These are phyloP conservation scores for Dryas octopetala DNA, from an alignment of 306 rosid species.

Conservation along the genomic window DNA sequence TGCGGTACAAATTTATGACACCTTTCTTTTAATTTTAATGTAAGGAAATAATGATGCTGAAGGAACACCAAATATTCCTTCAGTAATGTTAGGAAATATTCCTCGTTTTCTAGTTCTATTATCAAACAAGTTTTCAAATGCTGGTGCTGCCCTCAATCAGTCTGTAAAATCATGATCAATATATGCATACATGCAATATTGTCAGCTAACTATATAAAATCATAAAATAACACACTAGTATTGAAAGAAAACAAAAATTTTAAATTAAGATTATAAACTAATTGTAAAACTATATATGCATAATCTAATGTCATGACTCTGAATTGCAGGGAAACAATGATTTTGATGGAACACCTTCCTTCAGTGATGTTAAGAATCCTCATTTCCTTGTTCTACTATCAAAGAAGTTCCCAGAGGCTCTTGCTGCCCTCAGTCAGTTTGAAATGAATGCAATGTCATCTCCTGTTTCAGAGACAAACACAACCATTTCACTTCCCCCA, in stretches of 20 bases:
- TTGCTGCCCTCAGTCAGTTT: background rate
- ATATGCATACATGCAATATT: background rate
- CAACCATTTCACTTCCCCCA: background rate
- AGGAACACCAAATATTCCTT: background rate
- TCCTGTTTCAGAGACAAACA: background rate
- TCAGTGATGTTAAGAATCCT: background rate
- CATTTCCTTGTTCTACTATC: constrained; percentile 8
- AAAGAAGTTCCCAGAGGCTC: background rate
- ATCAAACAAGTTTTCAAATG: constrained; percentile 15
- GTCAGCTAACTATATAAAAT: background rate
- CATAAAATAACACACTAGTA: too few relatives aligned
- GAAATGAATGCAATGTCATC: background rate
- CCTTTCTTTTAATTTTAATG: background rate
- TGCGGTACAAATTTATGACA: background rate
- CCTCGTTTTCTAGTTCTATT: constrained; percentile 1
- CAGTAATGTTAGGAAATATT: background rate
- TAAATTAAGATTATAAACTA: too few relatives aligned
- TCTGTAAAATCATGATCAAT: background rate
- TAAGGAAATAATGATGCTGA: constrained; percentile 1
- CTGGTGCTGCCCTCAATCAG: constrained; percentile 13
- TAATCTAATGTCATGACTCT: background rate
- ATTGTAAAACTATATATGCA: too few relatives aligned
- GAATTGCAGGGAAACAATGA: constrained; percentile 4
- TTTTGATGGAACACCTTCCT: background rate
- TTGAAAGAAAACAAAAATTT: too few relatives aligned